Evolutionary conservation across 202 grass and related monocot genomes (phyloP), one percentile per base, ranked within the genome.

Genomic region (Brachypodium distachyon): DNA sequence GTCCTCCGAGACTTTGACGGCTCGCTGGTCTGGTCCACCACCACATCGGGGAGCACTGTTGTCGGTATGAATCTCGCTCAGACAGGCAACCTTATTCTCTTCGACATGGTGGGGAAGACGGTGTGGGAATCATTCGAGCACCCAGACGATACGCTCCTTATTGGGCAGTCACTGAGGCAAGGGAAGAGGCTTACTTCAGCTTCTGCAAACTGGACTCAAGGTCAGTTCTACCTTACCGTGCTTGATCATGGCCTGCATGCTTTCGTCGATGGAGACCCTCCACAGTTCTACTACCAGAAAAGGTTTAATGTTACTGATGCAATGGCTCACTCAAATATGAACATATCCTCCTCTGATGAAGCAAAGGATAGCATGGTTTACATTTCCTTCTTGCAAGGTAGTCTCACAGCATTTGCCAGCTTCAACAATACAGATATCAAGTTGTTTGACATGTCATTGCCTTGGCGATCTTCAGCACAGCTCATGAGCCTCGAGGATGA

Each of bases 41-140:
- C 81, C 42, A 90, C 95, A 41, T 57, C 82, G 32, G 72, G 64
- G 42, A 84, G 60, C 21, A 71, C 73, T 8, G 80, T 90, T 11
- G 72, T 9, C 5, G 89, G 87, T 7, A 55, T 92, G 74, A 98
- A 90, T 50, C 86, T 98, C 32, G 80, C 84, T 9, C 79, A 25
- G 9, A 74, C 80, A 1, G 95, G 91, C 9, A 92, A 94, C 66
- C 61, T 94, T 81, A 83, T 93, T 53, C 87, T 97, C 57, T 91
- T 84, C 18, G 62, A 86, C 14, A 23, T 46, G 25, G 42, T 79
- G 1, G 86, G 85, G 60, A 74, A 81, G 72, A 73, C 60, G 0
- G 63, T 92, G n/a, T 98, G 95, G 95, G 87, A 90, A 85, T 92
- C 89, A 3, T 98, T 98, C 49, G 70, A 87, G 2, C 60, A 92